A percentile compares a stretch with the other conserved stretches of the same genome.
Conservation (phyloP, 495 filamentous ascomycete genomes). For the Neurospora sublineolata region DNA sequence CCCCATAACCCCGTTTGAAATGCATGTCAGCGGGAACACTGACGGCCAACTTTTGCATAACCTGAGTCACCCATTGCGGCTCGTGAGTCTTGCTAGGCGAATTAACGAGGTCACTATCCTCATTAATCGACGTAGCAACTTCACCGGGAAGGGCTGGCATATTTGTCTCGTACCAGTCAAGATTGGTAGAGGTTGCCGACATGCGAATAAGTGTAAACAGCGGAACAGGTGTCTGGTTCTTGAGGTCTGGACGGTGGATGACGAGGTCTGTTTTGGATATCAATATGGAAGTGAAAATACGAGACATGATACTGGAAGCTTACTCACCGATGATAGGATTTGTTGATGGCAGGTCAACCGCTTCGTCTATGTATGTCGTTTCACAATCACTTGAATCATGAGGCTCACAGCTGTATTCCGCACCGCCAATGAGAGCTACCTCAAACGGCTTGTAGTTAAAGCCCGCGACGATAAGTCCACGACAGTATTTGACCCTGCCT, state of each 20-base stretch:
- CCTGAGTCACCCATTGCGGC: constrained; percentile 32
- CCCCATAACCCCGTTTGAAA: constrained; percentile 10
- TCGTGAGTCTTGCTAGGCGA: not conserved
- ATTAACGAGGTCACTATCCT: not conserved
- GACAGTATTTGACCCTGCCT: constrained; percentile 17
- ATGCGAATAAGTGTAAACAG: constrained; percentile 34
- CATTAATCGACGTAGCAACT: constrained; percentile 5
- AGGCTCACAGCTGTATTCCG: not conserved
- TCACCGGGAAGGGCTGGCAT: constrained; percentile 8
- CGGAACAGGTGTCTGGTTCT: constrained; percentile 16
- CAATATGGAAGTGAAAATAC: not conserved
- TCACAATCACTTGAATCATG: constrained; percentile 27
- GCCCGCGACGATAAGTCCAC: constrained; percentile 33
- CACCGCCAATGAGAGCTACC: constrained; percentile 16
- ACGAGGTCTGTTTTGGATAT: constrained; percentile 23
- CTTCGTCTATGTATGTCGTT: constrained; percentile 23
- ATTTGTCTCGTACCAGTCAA: constrained; percentile 36
- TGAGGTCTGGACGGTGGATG: constrained; percentile 28
- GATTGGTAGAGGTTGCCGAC: constrained; percentile 33
- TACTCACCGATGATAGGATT: constrained; percentile 35
- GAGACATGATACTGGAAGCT: not conserved
- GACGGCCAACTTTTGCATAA: constrained; percentile 28
- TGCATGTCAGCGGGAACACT: constrained; percentile 19
- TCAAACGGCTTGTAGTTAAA: constrained; percentile 27
- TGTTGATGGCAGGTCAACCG: constrained; percentile 1